Base-by-base conservation (phyloP, 805 yeast species). In the Cyberlindnera sargentensis region DNA sequence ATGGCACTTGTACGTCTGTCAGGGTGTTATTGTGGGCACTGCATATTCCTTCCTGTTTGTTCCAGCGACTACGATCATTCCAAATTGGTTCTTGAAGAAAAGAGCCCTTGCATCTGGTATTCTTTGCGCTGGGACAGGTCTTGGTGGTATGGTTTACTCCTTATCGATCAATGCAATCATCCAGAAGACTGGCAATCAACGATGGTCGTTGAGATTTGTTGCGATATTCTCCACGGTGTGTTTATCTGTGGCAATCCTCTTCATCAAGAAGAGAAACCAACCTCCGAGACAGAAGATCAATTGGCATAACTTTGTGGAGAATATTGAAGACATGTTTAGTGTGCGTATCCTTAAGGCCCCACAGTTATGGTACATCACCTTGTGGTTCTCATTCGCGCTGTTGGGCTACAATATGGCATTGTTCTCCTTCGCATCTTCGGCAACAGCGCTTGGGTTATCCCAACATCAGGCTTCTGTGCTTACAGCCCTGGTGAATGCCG, bases 1-100 rank as follows among this genome's bases (percentile, higher is more conserved):
- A 23, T 83, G 90, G 89, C 80, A 84, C 48, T 55, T 84, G 10
- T 80, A 72, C 53, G 58, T 80, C 34, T 76, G 86, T 6, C 90
- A 84, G 61, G 90, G 91, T 28, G 66, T 82, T 3, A 47, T 84
- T 36, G 73, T 72, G 42, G 84, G 88, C 30, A 55, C 74, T 30
- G 58, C 67, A 1, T 67, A 68, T 31, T 78, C 86, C 0, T 57
- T 78, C 11, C 65, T 79, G 31, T 73, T 77, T 41, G 68, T 79
- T 3, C 83, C 91, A 1, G 78, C 76, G 4, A 63, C 78, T 23
- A 70, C 78, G 2, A 61, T 82, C 10, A 53, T 84, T 26, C 88
- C 89, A 0, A 85, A 78, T 43, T 84, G 85, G 83, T 84, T 84
- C 57, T 61, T 75, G 36, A 80, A 75, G 49, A 79, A 65, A 46